Conservation (phyloP, 768 basidiomycete species). For the Tremella mesenterica region DNA sequence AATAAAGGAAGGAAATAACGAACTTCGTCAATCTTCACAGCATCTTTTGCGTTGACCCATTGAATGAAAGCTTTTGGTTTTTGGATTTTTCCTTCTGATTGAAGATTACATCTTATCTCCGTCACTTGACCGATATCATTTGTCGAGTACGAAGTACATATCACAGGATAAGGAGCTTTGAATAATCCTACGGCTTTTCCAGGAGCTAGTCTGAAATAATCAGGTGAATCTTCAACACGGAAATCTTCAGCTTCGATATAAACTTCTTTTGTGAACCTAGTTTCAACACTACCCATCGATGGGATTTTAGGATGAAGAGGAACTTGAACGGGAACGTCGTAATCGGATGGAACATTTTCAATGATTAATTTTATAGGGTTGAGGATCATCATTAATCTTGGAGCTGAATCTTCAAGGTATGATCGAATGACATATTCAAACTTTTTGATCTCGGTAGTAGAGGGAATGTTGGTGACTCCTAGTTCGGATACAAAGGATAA, state of each 20-base stretch:
- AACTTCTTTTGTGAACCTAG: conserved; percentile 70
- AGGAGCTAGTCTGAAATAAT: conserved; percentile 95
- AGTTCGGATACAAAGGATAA: conserved; percentile 82
- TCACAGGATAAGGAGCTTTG: conserved; percentile 83
- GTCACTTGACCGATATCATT: conserved; percentile 65
- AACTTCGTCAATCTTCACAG: conserved; percentile 72
- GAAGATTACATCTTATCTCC: conserved; percentile 70
- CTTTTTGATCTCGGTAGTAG: conserved; percentile 75
- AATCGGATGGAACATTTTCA: conserved; percentile 81
- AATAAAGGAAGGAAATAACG: conserved; percentile 88
- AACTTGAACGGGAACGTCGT: conserved; percentile 72
- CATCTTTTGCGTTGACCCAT: conserved; percentile 57
- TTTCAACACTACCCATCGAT: conserved; percentile 65
- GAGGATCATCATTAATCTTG: conserved; percentile 83
- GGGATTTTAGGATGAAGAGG: conserved; percentile 90
- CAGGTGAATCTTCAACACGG: conserved; percentile 70
- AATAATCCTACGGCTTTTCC: conserved; percentile 96
- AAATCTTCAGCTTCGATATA: conserved; percentile 95
- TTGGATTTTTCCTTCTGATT: conserved; percentile 57
- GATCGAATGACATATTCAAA: conserved; percentile 84
- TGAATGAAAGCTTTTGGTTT: conserved; percentile 77
- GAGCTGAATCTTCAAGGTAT: conserved; percentile 78
- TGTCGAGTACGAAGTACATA: conserved; percentile 78
- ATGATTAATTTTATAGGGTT: conserved; percentile 83
- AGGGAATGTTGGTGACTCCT: conserved; percentile 78